Conservation (phyloP, 192 early-diverging fungal species). For the Entophlyctis luteolus region DNA sequence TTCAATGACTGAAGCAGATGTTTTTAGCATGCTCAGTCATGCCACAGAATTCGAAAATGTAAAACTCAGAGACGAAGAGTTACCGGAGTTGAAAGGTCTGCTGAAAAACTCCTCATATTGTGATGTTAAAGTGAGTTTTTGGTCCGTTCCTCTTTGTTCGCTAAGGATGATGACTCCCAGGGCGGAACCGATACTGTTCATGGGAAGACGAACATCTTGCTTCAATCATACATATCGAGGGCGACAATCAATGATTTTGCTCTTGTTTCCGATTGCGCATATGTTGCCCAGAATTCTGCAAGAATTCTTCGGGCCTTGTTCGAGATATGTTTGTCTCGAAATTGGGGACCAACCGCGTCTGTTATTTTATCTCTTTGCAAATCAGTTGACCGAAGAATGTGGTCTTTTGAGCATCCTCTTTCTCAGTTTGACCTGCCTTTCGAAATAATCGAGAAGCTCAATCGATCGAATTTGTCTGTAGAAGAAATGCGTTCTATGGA, state of each 20-base stretch:
- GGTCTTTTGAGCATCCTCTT: slow-evolving; percentile 86
- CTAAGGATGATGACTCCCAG: slow-evolving; percentile 30
- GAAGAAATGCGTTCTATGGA: slow-evolving; percentile 82
- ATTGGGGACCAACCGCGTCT: slow-evolving; percentile 79
- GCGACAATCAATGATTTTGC: slow-evolving; percentile 86
- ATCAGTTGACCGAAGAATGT: slow-evolving; percentile 83
- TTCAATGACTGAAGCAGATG: slow-evolving; percentile 91
- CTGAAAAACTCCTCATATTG: slow-evolving; percentile 71
- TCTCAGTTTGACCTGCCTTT: slow-evolving; percentile 75
- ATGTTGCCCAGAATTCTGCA: slow-evolving; percentile 90
- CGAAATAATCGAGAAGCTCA: slow-evolving; percentile 72
- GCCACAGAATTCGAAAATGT: slow-evolving; percentile 95
- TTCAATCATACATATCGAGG: slow-evolving; percentile 83
- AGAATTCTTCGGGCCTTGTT: slow-evolving; percentile 93
- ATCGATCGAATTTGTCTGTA: slow-evolving; percentile 53
- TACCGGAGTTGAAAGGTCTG: slow-evolving; percentile 72
- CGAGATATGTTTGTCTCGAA: slow-evolving; percentile 86
- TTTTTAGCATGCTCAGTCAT: slow-evolving; percentile 78
- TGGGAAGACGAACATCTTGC: slow-evolving; percentile 91
- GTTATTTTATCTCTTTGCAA: slow-evolving; percentile 82
- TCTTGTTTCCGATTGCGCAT: slow-evolving; percentile 86
- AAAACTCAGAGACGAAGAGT: slow-evolving; percentile 85
- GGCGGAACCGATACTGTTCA: slow-evolving; percentile 75
- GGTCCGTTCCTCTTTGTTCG: background rate
- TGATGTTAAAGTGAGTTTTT: slow-evolving; percentile 68